Conservation (phyloP, 2,329 filamentous ascomycete species). For the Ceratocystis alfenasii region DNA sequence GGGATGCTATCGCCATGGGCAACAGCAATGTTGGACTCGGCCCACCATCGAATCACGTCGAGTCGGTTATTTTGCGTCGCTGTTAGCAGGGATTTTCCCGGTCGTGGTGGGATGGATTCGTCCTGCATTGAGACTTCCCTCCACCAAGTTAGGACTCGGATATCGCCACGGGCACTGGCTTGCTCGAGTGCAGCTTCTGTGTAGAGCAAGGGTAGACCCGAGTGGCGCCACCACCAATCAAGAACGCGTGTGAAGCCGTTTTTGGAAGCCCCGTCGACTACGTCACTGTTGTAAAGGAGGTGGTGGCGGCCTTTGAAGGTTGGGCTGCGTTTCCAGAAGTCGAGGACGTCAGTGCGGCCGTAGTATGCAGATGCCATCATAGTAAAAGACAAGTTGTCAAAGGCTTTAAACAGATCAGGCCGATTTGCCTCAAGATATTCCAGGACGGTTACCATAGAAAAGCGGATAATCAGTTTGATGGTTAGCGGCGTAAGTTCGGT, state of each 20-base stretch:
- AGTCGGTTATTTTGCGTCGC: slow-evolving; percentile 73
- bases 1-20: slow-evolving; percentile 71
- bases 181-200: slow-evolving; percentile 80
- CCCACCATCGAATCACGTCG: slow-evolving; percentile 77
- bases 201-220: slow-evolving; percentile 66
- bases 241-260: slow-evolving; percentile 75
- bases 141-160: slow-evolving; percentile 92
- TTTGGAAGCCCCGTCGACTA: slow-evolving; percentile 75
- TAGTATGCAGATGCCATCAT: slow-evolving; percentile 83
- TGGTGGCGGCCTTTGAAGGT: slow-evolving; percentile 69
- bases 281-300: slow-evolving; percentile 59
- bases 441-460: slow-evolving; percentile 69
- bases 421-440: slow-evolving; percentile 51
- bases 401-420: slow-evolving; percentile 66
- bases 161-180: slow-evolving; percentile 69
- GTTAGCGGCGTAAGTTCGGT: slow-evolving; percentile 63
- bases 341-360: slow-evolving; percentile 69
- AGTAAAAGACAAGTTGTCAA: slow-evolving; percentile 72
- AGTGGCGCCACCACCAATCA: slow-evolving; percentile 81
- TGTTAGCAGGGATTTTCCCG: slow-evolving; percentile 71
- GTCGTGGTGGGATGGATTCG: slow-evolving; percentile 53
- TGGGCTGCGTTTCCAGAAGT: slow-evolving; percentile 80
- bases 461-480: slow-evolving; percentile 83
- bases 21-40: slow-evolving; percentile 64
- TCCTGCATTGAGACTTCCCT: slow-evolving; percentile 54